Percentiles rank a stretch among this genome's conserved stretches.
These are phyloP conservation scores for Pythium aristosporum DNA, from an alignment of 352 stramenopile species.

Conservation along the genomic window DNA sequence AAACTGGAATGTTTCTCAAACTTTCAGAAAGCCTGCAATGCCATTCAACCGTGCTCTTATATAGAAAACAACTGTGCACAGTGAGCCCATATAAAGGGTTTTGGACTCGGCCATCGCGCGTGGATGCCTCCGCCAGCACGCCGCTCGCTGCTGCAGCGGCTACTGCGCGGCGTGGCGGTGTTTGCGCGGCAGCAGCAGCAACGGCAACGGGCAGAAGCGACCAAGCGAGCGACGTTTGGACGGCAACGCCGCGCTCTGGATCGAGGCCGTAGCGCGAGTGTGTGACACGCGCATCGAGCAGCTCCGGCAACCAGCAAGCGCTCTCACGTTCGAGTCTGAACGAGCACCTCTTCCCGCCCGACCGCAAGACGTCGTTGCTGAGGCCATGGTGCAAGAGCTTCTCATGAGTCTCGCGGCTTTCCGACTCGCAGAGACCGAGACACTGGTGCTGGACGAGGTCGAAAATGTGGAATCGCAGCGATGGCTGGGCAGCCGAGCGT, in stretches of 20 bases:
- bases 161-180: conserved; percentile 50
- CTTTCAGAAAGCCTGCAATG: too few relatives aligned
- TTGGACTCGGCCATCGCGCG: too few relatives aligned
- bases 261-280: conserved; percentile 48
- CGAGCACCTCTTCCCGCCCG: too few relatives aligned
- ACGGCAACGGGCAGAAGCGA: not conserved
- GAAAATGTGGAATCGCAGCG: conserved; percentile 58
- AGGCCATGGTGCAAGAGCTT: conserved; percentile 69
- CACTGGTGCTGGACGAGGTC: conserved; percentile 53
- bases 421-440: conserved; percentile 54
- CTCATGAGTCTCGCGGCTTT: conserved; percentile 56
- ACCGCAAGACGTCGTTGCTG: conserved; percentile 35
- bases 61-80: too few relatives aligned
- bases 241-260: conserved; percentile 22
- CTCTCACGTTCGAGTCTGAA: not conserved
- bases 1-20: too few relatives aligned
- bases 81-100: too few relatives aligned
- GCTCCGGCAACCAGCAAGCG: conserved; percentile 18
- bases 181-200: conserved; percentile 54
- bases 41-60: too few relatives aligned
- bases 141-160: conserved; percentile 38
- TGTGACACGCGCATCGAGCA: conserved; percentile 53
- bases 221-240: not conserved
- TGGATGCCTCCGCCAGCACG: too few relatives aligned
- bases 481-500: too few relatives aligned